Conservation (phyloP, 768 basidiomycete species). For the Cyathus striatus region DNA sequence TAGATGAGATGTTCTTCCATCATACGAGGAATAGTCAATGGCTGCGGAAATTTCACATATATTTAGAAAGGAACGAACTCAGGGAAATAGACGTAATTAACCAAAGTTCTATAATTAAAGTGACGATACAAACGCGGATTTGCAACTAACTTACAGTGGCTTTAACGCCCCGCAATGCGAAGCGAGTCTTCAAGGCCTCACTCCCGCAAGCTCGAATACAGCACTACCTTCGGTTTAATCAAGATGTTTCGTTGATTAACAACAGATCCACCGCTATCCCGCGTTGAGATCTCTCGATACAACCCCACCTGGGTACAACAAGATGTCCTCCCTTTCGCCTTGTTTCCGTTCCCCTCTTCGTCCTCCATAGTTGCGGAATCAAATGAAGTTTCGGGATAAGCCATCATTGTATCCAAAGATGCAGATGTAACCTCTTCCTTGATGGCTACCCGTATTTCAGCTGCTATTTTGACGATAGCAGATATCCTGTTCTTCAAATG, state of each 20-base stretch:
- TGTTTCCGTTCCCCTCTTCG: conserved; percentile 17
- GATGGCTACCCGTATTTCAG: conserved; percentile 49
- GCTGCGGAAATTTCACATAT: not conserved
- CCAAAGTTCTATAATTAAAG: not conserved
- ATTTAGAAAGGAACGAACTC: not conserved
- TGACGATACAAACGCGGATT: not conserved
- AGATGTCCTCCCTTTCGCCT: not conserved
- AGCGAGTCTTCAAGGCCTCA: not conserved
- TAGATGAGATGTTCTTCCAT: too few species aligned
- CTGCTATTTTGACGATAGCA: conserved; percentile 37
- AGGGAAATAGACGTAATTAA: not conserved
- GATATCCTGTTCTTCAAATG: conserved; percentile 40
- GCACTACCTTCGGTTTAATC: conserved; percentile 2
- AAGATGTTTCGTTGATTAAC: not conserved
- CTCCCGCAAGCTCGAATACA: not conserved
- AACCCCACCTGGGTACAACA: conserved; percentile 24
- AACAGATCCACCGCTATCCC: not conserved
- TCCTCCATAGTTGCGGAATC: conserved; percentile 41
- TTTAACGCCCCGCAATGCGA: not conserved
- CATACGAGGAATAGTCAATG: too few species aligned
- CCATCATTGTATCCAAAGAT: conserved; percentile 48
- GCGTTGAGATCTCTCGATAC: conserved; percentile 48
- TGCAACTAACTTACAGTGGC: not conserved
- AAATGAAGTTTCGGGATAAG: conserved; percentile 35
- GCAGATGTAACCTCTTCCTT: conserved; percentile 55